Conservation (phyloP, 1,139 yeast genomes). For the Hyphopichia pseudoburtonii region DNA sequence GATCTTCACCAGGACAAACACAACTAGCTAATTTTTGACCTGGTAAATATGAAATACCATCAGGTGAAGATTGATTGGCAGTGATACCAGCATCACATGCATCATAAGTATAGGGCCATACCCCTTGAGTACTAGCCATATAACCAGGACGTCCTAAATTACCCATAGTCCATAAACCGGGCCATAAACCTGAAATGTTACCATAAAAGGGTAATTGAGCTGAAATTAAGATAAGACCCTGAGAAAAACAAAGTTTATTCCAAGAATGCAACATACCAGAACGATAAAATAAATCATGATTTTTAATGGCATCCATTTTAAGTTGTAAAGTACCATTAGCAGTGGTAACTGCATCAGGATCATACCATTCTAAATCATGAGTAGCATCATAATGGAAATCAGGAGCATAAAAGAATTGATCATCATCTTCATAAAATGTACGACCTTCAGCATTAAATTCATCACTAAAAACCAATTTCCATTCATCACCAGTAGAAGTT, state of each 20-base stretch:
- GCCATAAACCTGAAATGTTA: conserved; percentile 30
- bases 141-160: conserved; percentile 33
- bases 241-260: conserved; percentile 30
- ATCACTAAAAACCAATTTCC: conserved; percentile 28
- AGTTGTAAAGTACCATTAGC: conserved; percentile 24
- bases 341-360: conserved; percentile 30
- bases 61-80: conserved; percentile 31
- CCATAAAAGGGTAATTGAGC: conserved; percentile 31
- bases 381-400: conserved; percentile 31
- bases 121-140: conserved; percentile 31
- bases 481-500: conserved; percentile 20
- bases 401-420: conserved; percentile 29
- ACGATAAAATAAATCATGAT: conserved; percentile 28
- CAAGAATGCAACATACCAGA: conserved; percentile 35
- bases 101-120: conserved; percentile 36
- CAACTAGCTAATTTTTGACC: conserved; percentile 25
- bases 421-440: conserved; percentile 32
- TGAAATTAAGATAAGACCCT: conserved; percentile 24
- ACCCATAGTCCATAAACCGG: conserved; percentile 36
- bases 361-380: conserved; percentile 34
- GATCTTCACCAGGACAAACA: conserved; percentile 16
- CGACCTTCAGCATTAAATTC: conserved; percentile 32
- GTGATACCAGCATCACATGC: conserved; percentile 33
- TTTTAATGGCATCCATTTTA: conserved; percentile 28
- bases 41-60: conserved; percentile 31